phyloP scores from a whole-genome alignment of 208 protist genomes.

The Trypanosoma brucei region DNA sequence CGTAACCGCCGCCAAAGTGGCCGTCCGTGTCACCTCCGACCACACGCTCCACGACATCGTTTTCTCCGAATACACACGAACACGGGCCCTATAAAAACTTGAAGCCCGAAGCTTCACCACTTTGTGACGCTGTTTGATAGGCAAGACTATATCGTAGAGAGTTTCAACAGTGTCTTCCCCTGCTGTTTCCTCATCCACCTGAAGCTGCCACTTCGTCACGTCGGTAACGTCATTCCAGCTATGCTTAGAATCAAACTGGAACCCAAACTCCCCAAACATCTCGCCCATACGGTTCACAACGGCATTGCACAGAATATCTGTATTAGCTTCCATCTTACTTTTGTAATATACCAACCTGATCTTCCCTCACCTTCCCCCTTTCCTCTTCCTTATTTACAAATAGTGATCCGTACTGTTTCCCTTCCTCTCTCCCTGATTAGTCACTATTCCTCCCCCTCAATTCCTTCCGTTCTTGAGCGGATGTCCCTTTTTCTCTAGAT shows the following conservation, averaged over 20 bases:
- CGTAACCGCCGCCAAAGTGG: conserved; percentile 53
- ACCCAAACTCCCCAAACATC: conserved; percentile 85
- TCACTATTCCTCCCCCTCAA: too few relatives aligned
- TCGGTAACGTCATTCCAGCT: conserved; percentile 21
- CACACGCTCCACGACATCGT: conserved; percentile 58
- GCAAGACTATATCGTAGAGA: conserved; percentile 45
- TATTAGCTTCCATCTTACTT: not conserved
- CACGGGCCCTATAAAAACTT: conserved; percentile 44
- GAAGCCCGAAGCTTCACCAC: conserved; percentile 78
- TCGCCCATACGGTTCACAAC: conserved; percentile 82
- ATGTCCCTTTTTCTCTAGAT: too few relatives aligned
- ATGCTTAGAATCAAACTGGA: conserved; percentile 26
- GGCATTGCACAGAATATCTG: conserved; percentile 52
- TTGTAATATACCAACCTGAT: not conserved
- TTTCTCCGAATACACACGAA: conserved; percentile 44
- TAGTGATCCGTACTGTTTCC: too few relatives aligned
- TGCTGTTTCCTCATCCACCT: conserved; percentile 7
- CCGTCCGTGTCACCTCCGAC: conserved; percentile 48
- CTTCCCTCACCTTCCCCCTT: too few relatives aligned
- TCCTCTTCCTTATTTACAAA: too few relatives aligned
- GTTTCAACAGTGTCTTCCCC: conserved; percentile 1
- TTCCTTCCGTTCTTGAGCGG: too few relatives aligned
- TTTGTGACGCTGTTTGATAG: conserved; percentile 44
- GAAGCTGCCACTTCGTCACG: conserved; percentile 68
- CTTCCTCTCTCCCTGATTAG: too few relatives aligned